Base-by-base conservation (phyloP, 139 green algal species). In the Astrephomene gubernaculifera region DNA sequence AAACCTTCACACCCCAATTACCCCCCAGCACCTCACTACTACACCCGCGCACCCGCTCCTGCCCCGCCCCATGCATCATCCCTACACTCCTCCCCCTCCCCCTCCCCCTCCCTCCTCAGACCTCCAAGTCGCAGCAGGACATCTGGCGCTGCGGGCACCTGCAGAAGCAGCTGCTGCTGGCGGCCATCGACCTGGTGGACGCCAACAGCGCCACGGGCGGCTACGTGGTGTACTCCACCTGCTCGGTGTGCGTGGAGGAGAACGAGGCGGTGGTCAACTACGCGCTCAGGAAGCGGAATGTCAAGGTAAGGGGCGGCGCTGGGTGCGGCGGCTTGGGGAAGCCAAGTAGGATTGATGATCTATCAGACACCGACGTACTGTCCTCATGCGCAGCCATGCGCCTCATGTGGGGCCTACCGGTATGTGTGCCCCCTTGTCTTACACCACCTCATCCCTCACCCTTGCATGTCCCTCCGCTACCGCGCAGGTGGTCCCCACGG, bases 201-300 rank as follows among this genome's bases (percentile, higher is more conserved):
- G 79, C 79, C n/a, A 67, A 85, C 63, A 85, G 79, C 45, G 27
- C 79, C 79, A 94, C 82, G 2, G 96, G 95, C 29, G 96, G 96
- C 27, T 97, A 94, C 81, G 65, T 96, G 7, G 94, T 99, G n/a
- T 99, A 99, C 92, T 98, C 95, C 71, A 99, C 97, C 27, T 99
- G 97, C 93, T 98, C 93, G 60, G 96, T 99, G 80, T 96, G 98
- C 90, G 96, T 99, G n/a, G 97, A 99, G 75, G 98, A 99, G 88
- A 98, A 99, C 78, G 98, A 99, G 81, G 95, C 95, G 45, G 96
- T 99, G 21, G 89, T 99, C 72, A 95, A 98, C 91, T 99, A 99
- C 83, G 97, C 94, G 39, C 93, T 99, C 86, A 88, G 92, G n/a
- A 98, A 98, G 90, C 90, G 98, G 0, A 89, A 99, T 87, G 96